Conservation (phyloP, 768 basidiomycete species). For the Tylopilus felleus region DNA sequence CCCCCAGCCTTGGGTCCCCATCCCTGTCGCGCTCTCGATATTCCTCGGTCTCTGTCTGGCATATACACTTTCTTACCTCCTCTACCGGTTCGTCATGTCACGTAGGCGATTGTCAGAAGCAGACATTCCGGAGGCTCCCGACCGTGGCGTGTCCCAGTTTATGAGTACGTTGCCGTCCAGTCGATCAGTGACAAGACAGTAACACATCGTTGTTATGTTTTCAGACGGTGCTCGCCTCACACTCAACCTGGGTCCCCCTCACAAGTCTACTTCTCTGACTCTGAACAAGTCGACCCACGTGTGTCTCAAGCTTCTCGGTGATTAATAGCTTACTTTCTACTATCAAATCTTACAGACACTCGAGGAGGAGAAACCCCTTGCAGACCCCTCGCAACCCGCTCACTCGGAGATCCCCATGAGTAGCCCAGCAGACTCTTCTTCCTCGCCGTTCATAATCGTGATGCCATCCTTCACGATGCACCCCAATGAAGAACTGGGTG, state of each 20-base stretch:
- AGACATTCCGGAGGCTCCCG: slow-evolving; percentile 19
- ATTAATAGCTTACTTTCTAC: neutral
- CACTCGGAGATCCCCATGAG: slow-evolving; percentile 1
- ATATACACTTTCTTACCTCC: slow-evolving; percentile 25
- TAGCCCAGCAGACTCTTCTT: slow-evolving; percentile 15
- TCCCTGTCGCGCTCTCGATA: slow-evolving; percentile 19
- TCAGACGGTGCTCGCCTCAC: slow-evolving; percentile 27
- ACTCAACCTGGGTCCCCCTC: slow-evolving; percentile 14
- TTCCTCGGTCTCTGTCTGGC: slow-evolving; percentile 26
- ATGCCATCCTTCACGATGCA: slow-evolving; percentile 16
- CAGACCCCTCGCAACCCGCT: slow-evolving; percentile 4
- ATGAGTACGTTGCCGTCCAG: slow-evolving; percentile 20
- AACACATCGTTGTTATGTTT: neutral
- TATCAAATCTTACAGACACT: slow-evolving; percentile 3
- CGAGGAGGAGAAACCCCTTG: slow-evolving; percentile 19
- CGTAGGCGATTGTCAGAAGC: slow-evolving; percentile 10
- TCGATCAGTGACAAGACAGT: neutral
- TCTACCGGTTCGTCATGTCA: slow-evolving; percentile 27
- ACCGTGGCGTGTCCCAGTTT: slow-evolving; percentile 24
- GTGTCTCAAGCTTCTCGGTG: neutral
- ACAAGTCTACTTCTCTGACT: neutral
- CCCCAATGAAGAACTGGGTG: neutral
- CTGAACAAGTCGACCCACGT: slow-evolving; percentile 10
- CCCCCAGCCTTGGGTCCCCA: slow-evolving; percentile 9
- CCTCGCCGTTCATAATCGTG: slow-evolving; percentile 10